Percentiles rank a stretch among this genome's conserved stretches.
Conservation (phyloP, 2,329 filamentous ascomycete genomes). For the Metarhizium album region DNA sequence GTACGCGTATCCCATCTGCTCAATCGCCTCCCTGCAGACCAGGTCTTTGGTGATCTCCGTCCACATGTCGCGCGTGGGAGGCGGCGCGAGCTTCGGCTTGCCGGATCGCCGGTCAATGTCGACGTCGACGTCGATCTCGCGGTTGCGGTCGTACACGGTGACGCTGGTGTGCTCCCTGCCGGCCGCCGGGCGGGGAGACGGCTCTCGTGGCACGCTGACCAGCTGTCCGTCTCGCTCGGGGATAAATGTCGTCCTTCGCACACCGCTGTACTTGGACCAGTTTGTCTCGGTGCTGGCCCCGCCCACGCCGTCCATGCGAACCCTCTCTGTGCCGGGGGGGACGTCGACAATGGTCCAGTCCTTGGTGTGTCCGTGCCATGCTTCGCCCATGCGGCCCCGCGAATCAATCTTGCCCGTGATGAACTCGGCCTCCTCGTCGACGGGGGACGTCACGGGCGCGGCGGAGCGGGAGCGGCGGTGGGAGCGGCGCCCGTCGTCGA, state of each 20-base stretch:
- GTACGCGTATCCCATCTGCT: slow-evolving; percentile 73
- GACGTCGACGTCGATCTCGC: slow-evolving; percentile 44
- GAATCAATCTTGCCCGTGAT: slow-evolving; percentile 43
- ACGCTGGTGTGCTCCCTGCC: slow-evolving; percentile 33
- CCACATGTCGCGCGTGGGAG: slow-evolving; percentile 63
- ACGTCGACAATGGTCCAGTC: slow-evolving; percentile 79
- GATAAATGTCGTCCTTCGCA: slow-evolving; percentile 62
- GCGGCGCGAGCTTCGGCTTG: slow-evolving; percentile 21
- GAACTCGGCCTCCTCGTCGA: slow-evolving; percentile 54
- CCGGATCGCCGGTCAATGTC: slow-evolving; percentile 33
- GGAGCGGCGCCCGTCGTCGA: slow-evolving; percentile 28
- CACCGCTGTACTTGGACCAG: slow-evolving; percentile 71
- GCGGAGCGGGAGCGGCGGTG: slow-evolving; percentile 43
- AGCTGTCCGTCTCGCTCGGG: slow-evolving; percentile 48
- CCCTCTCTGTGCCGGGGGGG: slow-evolving; percentile 69
- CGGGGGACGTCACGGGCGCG: slow-evolving; percentile 28
- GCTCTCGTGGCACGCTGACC: slow-evolving; percentile 13
- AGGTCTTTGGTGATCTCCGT: slow-evolving; percentile 95
- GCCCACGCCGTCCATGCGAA: slow-evolving; percentile 71
- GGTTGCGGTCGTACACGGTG: slow-evolving; percentile 34
- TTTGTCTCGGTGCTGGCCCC: slow-evolving; percentile 66
- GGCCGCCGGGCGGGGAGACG: slow-evolving; percentile 13
- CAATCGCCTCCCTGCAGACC: slow-evolving; percentile 76
- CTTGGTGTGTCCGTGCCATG: slow-evolving; percentile 60
- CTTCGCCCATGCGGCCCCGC: slow-evolving; percentile 61